Conservation (phyloP, 169 alveolate species). For the Cyclospora cayetanensis region DNA sequence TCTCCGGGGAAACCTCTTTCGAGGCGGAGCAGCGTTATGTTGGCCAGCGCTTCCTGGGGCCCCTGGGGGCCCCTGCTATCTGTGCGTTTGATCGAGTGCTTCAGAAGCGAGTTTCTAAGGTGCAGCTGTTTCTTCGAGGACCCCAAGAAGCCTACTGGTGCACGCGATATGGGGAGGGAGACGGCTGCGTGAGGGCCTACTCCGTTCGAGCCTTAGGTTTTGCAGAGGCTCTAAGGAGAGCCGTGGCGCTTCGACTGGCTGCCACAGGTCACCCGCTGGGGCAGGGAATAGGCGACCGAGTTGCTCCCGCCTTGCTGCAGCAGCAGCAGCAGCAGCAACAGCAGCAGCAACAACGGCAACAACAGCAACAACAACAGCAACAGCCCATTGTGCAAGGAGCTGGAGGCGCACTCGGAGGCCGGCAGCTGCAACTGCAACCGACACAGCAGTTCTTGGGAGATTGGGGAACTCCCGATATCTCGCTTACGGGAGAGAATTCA, state of each 20-base stretch:
- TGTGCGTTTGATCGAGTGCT: conserved; percentile 46
- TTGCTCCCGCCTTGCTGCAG: conserved; percentile 4
- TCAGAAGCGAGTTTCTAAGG: conserved; percentile 56
- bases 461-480: no score
- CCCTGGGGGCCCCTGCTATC: conserved; percentile 29
- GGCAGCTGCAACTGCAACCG: conserved; percentile 15
- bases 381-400: not conserved
- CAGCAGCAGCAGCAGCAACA: conserved; percentile 27
- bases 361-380: not conserved
- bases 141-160: conserved; percentile 52
- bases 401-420: not conserved
- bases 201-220: not conserved
- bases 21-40: not conserved
- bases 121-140: conserved; percentile 39
- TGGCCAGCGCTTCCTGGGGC: not conserved
- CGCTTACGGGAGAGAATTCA: no score
- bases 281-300: conserved; percentile 37
- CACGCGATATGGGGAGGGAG: conserved; percentile 39
- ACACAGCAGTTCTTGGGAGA: no score
- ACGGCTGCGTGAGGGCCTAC: conserved; percentile 18
- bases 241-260: conserved; percentile 40
- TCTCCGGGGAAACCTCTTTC: not conserved
- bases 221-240: conserved; percentile 8
- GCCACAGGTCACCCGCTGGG: conserved; percentile 62
- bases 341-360: not conserved